Evolutionary conservation across 176 grass and related monocot species (phyloP).

Genomic region (Carex pumila): DNA sequence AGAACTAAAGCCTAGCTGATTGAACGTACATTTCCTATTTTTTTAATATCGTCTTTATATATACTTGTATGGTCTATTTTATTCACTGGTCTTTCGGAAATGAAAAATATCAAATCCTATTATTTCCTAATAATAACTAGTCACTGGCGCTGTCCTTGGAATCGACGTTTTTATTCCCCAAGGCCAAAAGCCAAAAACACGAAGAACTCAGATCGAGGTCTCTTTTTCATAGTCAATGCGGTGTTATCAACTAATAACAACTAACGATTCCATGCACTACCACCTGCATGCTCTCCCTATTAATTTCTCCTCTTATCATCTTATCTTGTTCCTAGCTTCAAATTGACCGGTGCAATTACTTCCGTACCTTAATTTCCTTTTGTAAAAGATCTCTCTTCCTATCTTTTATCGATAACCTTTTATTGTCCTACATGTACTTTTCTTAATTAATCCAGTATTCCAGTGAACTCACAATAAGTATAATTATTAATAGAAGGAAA

Average conservation of each 20-base stretch:
- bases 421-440: background rate
- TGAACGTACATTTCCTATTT: background rate
- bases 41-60: too few relatives aligned
- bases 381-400: background rate
- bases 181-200: background rate
- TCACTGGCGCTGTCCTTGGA: background rate
- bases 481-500: too few relatives aligned
- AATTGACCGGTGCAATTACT: slow-evolving; percentile 6
- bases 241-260: slow-evolving; percentile 11
- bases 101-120: background rate
- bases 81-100: background rate
- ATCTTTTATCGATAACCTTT: background rate
- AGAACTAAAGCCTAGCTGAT: background rate
- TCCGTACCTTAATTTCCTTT: background rate
- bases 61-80: background rate
- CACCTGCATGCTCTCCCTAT: background rate
- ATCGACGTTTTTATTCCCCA: background rate
- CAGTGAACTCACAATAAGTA: background rate
- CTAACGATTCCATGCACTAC: background rate
- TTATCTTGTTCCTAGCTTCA: slow-evolving; percentile 16
- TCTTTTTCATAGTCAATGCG: background rate
- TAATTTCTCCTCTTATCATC: slow-evolving; percentile 3
- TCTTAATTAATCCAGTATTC: too few relatives aligned
- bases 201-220: background rate
- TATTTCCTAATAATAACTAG: background rate